Base-by-base conservation (phyloP, 768 basidiomycete genomes). In the Xerocomus brunneocitrinus region DNA sequence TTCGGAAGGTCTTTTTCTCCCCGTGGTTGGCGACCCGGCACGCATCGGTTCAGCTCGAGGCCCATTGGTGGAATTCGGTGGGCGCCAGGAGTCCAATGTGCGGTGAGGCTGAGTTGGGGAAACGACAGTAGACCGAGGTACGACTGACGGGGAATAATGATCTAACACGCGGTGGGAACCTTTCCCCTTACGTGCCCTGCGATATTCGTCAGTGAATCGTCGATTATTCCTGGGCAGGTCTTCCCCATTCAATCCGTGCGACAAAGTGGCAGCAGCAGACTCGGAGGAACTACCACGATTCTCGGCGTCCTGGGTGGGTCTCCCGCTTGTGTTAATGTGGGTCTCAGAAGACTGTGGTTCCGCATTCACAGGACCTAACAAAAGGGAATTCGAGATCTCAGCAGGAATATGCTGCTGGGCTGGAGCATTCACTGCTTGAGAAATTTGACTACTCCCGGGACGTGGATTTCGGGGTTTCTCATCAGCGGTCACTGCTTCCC, bases 1-100 rank as follows among this genome's bases (percentile, higher is more conserved):
- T 34, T 70, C 67, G 5, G 35, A 43, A 31, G 59, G 50, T 35
- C 68, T 57, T 43, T 69, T 68, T 38, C 39, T 64, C 32, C 59
- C 58, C 2, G 31, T 24, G 9, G 24, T 49, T 4, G 64, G 62
- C 3, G 62, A 57, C 30, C 49, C 32, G 28, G 55, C 51, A 2
- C 62, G 56, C 43, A 59, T 55, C 10, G 52, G 48, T 39, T 67
- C 63, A 19, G 51, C 57, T 47, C 61, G 63, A 30, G 55, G 36
- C n/a, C 24, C 52, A 42, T 44, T 51, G 3, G 56, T 52, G 16
- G 41, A 6, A 30, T 47, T 50, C 14, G 41, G 47, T 7, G 55
- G 54, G 13, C 34, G 56, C 57, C 56, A 42, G 38, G 53, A 47
- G 13, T 58, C 56, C 30, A 12, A 24, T 24, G 0, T 32, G 12